Base-by-base conservation (phyloP, 1,139 yeast genomes). In the Yamadazyma membranifaciens region DNA sequence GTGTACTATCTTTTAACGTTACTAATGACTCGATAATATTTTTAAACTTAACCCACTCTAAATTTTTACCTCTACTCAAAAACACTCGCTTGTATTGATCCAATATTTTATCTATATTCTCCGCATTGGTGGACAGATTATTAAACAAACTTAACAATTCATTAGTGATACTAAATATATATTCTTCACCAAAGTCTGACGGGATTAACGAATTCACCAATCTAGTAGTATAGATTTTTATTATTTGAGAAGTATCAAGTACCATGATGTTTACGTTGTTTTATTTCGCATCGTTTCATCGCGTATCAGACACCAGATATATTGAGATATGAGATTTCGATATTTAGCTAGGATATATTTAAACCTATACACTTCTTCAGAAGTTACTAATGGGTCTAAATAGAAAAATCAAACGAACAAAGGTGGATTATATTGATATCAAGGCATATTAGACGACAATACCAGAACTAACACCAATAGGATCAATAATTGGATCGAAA, bases 381-480 rank as follows among this genome's bases (percentile, higher is more conserved):
- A 37, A 37, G 40, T 32, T 11, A 31, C 29, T 13, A 12, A 17
- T 16, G 24, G 10, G 11, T 16, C n/a, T 16, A 17, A 12, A 17
- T 29, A 15, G 26, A 22, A 16, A n/a, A 26, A 10, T 16, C 28
- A 17, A 27, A 22, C 36, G 9, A 33, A 33, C 25, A 16, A 32
- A 6, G 14, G 22, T 13, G 17, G 11, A 14, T 14, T 28, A 28
- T 4, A 9, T 12, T 28, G 15, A 28, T n/a, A 7, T 12, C 9
- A 28, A 14, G 4, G 11, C n/a, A 25, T 10, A 3, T 31, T 31
- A 36, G 29, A 48, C 53, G 9, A 49, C 47, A 24, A 81, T 69
- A 60, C 92, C 92, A 38, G 89, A 83, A 41, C 87, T 81, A 38
- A 81, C 85, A 51, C 78, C 87, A 49, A 81, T 62, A 44, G 81